phyloP scores from a whole-genome alignment of 2,329 filamentous ascomycete genomes.

The Clonostachys rhizophaga region DNA sequence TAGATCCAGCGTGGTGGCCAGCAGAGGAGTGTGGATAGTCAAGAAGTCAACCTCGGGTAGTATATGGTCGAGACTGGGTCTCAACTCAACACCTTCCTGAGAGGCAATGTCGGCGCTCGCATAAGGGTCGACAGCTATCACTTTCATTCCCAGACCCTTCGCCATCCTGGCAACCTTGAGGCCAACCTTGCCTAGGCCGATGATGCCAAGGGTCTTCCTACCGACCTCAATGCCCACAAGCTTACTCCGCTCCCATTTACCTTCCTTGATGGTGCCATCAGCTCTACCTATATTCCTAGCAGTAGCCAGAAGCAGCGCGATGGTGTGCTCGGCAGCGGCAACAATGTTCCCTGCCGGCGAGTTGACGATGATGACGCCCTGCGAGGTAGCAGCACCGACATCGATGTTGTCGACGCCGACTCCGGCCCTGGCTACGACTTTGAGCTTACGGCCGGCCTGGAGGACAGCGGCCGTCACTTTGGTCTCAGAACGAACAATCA shows the following conservation, averaged over 20 bases:
- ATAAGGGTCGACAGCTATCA: slow-evolving; percentile 73
- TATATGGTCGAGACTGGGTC: slow-evolving; percentile 51
- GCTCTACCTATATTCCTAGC: slow-evolving; percentile 71
- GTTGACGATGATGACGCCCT: slow-evolving; percentile 78
- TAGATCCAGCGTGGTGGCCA: slow-evolving; percentile 72
- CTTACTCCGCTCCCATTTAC: slow-evolving; percentile 70
- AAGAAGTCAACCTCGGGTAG: slow-evolving; percentile 69
- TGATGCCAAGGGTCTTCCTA: slow-evolving; percentile 69
- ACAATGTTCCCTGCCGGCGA: slow-evolving; percentile 76
- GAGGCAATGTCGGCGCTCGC: slow-evolving; percentile 68
- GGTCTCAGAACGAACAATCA: slow-evolving; percentile 78
- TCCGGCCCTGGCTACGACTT: slow-evolving; percentile 75
- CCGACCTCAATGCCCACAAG: slow-evolving; percentile 76
- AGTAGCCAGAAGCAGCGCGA: slow-evolving; percentile 68
- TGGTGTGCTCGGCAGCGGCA: slow-evolving; percentile 74
- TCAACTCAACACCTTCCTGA: slow-evolving; percentile 60
- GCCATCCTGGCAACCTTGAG: slow-evolving; percentile 77
- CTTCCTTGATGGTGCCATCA: slow-evolving; percentile 63
- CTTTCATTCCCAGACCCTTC: slow-evolving; percentile 71
- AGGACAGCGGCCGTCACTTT: slow-evolving; percentile 70
- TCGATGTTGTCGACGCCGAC: slow-evolving; percentile 84
- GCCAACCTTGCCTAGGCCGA: slow-evolving; percentile 80
- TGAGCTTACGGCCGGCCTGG: slow-evolving; percentile 60
- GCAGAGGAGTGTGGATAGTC: slow-evolving; percentile 76
- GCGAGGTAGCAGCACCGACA: slow-evolving; percentile 64